Evolutionary conservation across 1,284 basidiomycete genomes (phyloP).

Genomic region (Cutaneotrichosporon cavernicola): DNA sequence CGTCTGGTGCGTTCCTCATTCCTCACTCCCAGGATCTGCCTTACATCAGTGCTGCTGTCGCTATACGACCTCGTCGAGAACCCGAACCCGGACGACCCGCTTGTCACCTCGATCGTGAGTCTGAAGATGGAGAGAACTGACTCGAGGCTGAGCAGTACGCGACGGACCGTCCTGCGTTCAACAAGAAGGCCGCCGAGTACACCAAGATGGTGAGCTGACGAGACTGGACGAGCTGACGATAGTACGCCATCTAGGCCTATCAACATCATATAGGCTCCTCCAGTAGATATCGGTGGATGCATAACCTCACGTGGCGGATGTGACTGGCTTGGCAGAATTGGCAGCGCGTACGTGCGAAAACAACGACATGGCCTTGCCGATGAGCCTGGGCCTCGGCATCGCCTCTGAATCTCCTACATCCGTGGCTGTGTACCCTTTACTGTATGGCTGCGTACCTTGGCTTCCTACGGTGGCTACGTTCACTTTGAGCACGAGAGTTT

Average conservation of each 20-base stretch:
- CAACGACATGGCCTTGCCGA: too few species aligned
- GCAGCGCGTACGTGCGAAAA: too few species aligned
- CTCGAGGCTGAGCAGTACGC: slow-evolving; percentile 50
- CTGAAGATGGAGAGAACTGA: slow-evolving; percentile 6
- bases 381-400: too few species aligned
- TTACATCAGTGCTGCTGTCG: slow-evolving; percentile 64
- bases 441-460: too few species aligned
- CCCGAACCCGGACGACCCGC: slow-evolving; percentile 84
- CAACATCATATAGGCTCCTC: neutral
- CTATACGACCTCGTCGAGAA: slow-evolving; percentile 84
- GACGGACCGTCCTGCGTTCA: slow-evolving; percentile 40
- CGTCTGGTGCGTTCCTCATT: slow-evolving; percentile 60
- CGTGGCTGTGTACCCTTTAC: too few species aligned
- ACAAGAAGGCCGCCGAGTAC: slow-evolving; percentile 48
- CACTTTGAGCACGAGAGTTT: too few species aligned
- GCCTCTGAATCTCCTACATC: too few species aligned
- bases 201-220: slow-evolving; percentile 36
- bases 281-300: neutral
- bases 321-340: too few species aligned
- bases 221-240: neutral
- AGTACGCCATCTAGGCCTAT: slow-evolving; percentile 7
- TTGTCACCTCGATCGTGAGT: slow-evolving; percentile 57
- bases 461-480: too few species aligned
- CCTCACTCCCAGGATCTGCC: neutral
- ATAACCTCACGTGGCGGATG: neutral